A percentile compares a stretch with the other conserved stretches of the same genome.
These are phyloP conservation scores for Psilocybe cubensis DNA, from an alignment of 768 basidiomycete species.

Conservation along the genomic window DNA sequence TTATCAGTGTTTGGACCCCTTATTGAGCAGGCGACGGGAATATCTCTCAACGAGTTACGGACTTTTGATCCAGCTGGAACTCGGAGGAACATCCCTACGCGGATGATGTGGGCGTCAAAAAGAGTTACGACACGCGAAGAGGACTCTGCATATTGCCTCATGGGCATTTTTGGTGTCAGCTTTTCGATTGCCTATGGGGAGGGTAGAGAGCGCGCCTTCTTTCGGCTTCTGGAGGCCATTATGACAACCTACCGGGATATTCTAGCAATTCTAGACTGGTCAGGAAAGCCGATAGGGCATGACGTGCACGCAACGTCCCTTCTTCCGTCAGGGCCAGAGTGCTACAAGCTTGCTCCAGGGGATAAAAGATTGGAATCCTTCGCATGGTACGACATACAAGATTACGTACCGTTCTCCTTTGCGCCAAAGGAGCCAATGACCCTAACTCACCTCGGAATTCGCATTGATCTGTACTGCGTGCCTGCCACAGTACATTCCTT, in stretches of 20 bases:
- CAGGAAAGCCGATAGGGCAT: constrained; percentile 8
- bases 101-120: constrained; percentile 11
- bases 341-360: constrained; percentile 1
- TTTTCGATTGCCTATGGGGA: constrained; percentile 17
- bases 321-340: constrained; percentile 14
- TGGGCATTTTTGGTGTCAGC: constrained; percentile 15
- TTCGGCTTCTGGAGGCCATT: constrained; percentile 13
- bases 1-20: neutral
- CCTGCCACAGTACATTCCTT: neutral
- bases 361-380: neutral
- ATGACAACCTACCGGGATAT: constrained; percentile 5
- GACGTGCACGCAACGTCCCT: constrained; percentile 9
- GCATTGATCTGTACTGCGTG: constrained; percentile 6
- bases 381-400: constrained; percentile 2
- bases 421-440: constrained; percentile 12
- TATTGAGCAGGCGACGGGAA: constrained; percentile 11
- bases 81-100: constrained; percentile 5
- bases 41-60: constrained; percentile 4
- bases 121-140: constrained; percentile 13
- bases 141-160: constrained; percentile 13
- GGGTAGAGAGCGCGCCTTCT: constrained; percentile 15
- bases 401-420: constrained; percentile 10
- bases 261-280: constrained; percentile 13
- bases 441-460: constrained; percentile 15
- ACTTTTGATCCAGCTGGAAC: neutral